These are phyloP conservation scores for Fusarium verticillioides DNA, from an alignment of 2,329 filamentous ascomycete species.

Conservation along the genomic window DNA sequence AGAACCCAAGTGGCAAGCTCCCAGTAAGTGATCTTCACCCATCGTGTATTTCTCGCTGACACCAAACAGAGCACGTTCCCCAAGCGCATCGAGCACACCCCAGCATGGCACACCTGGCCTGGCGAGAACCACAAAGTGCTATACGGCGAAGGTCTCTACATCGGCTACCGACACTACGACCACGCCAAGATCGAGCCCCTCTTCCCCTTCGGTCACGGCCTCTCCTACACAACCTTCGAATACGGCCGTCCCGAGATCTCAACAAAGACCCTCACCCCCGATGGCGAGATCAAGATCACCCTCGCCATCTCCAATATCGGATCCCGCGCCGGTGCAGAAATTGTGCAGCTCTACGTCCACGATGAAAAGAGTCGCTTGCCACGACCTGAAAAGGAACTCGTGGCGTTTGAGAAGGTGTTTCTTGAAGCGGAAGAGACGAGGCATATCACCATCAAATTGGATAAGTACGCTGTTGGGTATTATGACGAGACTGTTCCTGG, in stretches of 20 bases:
- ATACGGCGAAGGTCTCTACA: slow-evolving; percentile 78
- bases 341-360: slow-evolving; percentile 75
- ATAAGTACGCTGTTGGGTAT: slow-evolving; percentile 67
- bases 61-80: slow-evolving; percentile 70
- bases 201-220: slow-evolving; percentile 79
- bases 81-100: slow-evolving; percentile 70
- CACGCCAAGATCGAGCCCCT: slow-evolving; percentile 67
- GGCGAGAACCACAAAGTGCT: slow-evolving; percentile 74
- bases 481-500: slow-evolving; percentile 68
- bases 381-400: slow-evolving; percentile 76
- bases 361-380: slow-evolving; percentile 71
- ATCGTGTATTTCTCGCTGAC: not conserved
- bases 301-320: slow-evolving; percentile 68
- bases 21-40: slow-evolving; percentile 57
- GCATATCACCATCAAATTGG: slow-evolving; percentile 58
- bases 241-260: slow-evolving; percentile 68
- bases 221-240: slow-evolving; percentile 77
- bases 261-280: slow-evolving; percentile 52
- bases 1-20: slow-evolving; percentile 75
- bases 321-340: slow-evolving; percentile 66
- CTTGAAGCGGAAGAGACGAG: slow-evolving; percentile 67
- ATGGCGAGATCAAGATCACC: slow-evolving; percentile 56
- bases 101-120: slow-evolving; percentile 78
- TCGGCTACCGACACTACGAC: slow-evolving; percentile 81
- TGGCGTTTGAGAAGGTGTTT: slow-evolving; percentile 73